These are phyloP conservation scores for Phtheirospermum japonicum DNA, from an alignment of 257 asterid genomes.

Conservation along the genomic window DNA sequence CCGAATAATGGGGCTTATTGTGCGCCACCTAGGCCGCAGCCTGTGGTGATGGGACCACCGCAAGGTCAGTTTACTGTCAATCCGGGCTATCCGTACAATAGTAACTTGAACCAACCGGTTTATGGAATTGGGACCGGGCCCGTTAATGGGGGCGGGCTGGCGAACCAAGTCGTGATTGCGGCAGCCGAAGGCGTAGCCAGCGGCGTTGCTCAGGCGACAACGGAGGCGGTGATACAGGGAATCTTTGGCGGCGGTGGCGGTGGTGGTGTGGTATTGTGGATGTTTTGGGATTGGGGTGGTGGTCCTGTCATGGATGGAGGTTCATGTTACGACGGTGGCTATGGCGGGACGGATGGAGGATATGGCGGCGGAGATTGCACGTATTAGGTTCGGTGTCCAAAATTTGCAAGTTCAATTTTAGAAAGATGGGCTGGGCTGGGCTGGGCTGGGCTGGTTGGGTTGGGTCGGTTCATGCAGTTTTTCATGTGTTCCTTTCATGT, in stretches of 20 bases:
- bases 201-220: slow-evolving; percentile 39
- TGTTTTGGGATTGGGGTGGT: slow-evolving; percentile 4
- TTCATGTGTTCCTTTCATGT: too few relatives aligned
- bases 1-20: slow-evolving; percentile 1
- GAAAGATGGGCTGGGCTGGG: too few relatives aligned
- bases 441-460: too few relatives aligned
- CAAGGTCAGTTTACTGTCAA: slow-evolving; percentile 16
- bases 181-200: slow-evolving; percentile 30
- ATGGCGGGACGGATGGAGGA: slow-evolving; percentile 28
- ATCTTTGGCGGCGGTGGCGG: slow-evolving; percentile 27
- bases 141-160: slow-evolving; percentile 13
- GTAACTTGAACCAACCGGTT: slow-evolving; percentile 14
- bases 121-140: slow-evolving; percentile 19
- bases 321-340: slow-evolving; percentile 21
- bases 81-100: slow-evolving; percentile 10
- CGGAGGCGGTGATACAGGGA: slow-evolving; percentile 37
- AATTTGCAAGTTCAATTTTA: background rate
- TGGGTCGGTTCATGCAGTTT: too few relatives aligned
- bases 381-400: background rate
- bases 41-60: slow-evolving; percentile 18
- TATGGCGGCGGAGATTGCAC: slow-evolving; percentile 27
- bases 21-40: background rate
- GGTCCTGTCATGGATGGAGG: slow-evolving; percentile 23
- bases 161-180: slow-evolving; percentile 29
- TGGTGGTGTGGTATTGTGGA: slow-evolving; percentile 15